These are phyloP conservation scores for Huntiella bhutanensis DNA, from an alignment of 2,329 filamentous ascomycete genomes.

Conservation along the genomic window DNA sequence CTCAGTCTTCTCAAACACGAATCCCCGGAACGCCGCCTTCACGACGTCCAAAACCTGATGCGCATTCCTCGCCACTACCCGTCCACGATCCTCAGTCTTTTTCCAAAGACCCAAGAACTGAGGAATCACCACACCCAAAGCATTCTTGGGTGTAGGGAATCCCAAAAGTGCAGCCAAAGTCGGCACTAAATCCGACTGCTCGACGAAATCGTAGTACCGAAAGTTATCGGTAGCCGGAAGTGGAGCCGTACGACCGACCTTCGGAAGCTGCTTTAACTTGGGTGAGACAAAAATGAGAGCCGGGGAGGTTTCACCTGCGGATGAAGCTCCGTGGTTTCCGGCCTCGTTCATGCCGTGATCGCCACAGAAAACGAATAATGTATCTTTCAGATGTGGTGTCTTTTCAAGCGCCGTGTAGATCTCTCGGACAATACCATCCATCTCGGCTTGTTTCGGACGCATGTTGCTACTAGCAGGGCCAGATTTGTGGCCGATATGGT, in stretches of 20 bases:
- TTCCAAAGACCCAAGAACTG: conserved; percentile 66
- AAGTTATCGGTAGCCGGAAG: conserved; percentile 38
- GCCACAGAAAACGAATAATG: conserved; percentile 69
- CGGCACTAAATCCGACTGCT: conserved; percentile 86
- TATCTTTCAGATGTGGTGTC: conserved; percentile 51
- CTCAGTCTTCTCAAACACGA: conserved; percentile 16
- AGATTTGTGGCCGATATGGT: conserved; percentile 94
- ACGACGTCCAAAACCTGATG: conserved; percentile 64
- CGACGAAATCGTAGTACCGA: conserved; percentile 65
- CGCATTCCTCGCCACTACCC: conserved; percentile 60
- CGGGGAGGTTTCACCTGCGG: conserved; percentile 81
- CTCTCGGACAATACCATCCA: conserved; percentile 63
- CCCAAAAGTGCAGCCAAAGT: conserved; percentile 74
- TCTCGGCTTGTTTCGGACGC: conserved; percentile 81
- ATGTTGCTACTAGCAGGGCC: conserved; percentile 79
- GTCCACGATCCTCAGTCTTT: conserved; percentile 41
- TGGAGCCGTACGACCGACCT: not conserved
- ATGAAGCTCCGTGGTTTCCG: conserved; percentile 89
- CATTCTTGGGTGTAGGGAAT: conserved; percentile 77
- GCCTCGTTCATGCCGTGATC: conserved; percentile 99
- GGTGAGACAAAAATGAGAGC: conserved; percentile 83
- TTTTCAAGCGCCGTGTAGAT: conserved; percentile 62
- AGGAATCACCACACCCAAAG: conserved; percentile 66
- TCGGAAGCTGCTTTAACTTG: conserved; percentile 49
- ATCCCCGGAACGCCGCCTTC: conserved; percentile 45